Conservation (phyloP, 441 rosid species). For the Euphorbia corollata region DNA sequence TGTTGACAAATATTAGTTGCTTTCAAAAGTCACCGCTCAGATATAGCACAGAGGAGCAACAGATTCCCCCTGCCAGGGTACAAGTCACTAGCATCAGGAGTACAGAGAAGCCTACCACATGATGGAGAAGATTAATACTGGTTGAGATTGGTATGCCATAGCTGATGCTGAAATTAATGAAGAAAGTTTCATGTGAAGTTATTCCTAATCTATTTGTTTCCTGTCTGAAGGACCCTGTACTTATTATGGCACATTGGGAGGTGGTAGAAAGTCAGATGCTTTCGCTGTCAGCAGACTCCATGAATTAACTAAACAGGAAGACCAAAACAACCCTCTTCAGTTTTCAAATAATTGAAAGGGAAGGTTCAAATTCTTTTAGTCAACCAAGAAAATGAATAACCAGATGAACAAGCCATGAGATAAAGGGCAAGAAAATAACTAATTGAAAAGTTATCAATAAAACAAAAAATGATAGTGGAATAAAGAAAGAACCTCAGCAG, state of each 20-base stretch:
- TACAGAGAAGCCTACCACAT: no score
- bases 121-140: no score
- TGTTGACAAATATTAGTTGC: neutral
- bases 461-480: conserved; percentile 3
- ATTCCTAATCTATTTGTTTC: no score
- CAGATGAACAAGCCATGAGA: neutral
- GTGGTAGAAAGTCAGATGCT: neutral
- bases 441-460: conserved; percentile 6
- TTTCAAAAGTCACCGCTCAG: neutral
- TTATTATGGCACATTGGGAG: neutral
- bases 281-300: neutral
- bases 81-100: no score
- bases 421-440: neutral
- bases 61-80: no score
- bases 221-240: no score
- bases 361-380: neutral
- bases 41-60: neutral
- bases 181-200: no score
- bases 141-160: no score
- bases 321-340: neutral
- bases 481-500: conserved; percentile 50
- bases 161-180: no score
- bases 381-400: neutral
- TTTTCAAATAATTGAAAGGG: neutral
- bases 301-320: neutral